These are phyloP conservation scores for Aspergillus viridinutans DNA, from an alignment of 2,329 filamentous ascomycete genomes.

Conservation along the genomic window DNA sequence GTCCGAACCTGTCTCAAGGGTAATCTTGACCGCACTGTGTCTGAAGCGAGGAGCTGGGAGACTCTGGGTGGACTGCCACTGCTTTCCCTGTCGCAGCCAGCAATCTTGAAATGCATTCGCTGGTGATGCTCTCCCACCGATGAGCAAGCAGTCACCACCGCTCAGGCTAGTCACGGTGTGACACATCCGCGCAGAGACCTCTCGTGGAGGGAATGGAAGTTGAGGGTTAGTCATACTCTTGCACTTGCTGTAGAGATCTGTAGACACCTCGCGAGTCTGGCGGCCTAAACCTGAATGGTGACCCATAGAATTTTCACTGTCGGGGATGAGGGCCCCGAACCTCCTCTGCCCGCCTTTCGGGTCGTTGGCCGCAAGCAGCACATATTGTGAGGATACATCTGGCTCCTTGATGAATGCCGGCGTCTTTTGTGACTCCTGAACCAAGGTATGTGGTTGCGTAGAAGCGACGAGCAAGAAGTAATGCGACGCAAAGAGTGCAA, in stretches of 20 bases:
- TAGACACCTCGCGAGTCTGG: constrained; percentile 46
- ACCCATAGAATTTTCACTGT: constrained; percentile 27
- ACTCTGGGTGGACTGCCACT: constrained; percentile 62
- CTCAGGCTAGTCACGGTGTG: constrained; percentile 69
- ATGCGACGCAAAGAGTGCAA: constrained; percentile 77
- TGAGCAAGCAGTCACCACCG: constrained; percentile 57
- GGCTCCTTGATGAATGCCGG: neutral
- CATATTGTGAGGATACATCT: constrained; percentile 13
- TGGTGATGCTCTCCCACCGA: constrained; percentile 76
- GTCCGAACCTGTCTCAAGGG: constrained; percentile 33
- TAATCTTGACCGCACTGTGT: constrained; percentile 59
- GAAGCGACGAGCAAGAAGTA: constrained; percentile 73
- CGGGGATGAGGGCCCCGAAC: constrained; percentile 55
- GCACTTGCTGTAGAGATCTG: constrained; percentile 45
- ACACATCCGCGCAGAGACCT: constrained; percentile 57
- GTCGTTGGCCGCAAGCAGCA: constrained; percentile 18
- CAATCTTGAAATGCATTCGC: constrained; percentile 65
- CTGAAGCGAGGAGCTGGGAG: constrained; percentile 71
- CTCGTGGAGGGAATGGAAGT: constrained; percentile 40
- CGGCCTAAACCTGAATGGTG: constrained; percentile 42
- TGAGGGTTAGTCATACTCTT: constrained; percentile 45
- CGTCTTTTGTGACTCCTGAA: neutral
- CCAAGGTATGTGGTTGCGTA: constrained; percentile 21
- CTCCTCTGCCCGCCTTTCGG: constrained; percentile 50
- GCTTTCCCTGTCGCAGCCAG: constrained; percentile 63